Conservation (phyloP, 345 rosid genomes). For the Balakata baccata region DNA sequence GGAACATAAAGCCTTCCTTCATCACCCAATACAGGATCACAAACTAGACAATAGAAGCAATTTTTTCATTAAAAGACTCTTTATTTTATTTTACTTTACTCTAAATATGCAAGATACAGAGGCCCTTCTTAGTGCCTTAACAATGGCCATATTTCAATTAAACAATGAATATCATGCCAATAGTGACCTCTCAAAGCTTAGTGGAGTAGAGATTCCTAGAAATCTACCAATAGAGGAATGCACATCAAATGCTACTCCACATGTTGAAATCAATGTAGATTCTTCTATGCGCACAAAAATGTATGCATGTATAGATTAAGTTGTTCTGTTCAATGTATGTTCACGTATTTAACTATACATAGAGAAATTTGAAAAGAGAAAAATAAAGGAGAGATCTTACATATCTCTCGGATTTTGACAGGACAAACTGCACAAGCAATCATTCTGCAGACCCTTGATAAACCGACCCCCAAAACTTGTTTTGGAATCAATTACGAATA, state of each 20-base stretch:
- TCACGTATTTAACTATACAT: too few species aligned
- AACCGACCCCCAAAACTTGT: background rate
- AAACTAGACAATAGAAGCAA: slow-evolving; percentile 49
- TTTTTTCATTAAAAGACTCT: slow-evolving; percentile 18
- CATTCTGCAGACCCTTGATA: background rate
- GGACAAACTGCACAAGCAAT: background rate
- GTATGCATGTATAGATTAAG: background rate
- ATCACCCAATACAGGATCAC: slow-evolving; percentile 99
- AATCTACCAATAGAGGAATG: background rate
- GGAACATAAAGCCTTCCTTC: slow-evolving; percentile 99
- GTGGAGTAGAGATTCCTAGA: background rate
- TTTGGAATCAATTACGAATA: background rate
- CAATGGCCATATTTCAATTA: background rate
- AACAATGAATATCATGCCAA: background rate
- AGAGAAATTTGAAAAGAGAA: background rate
- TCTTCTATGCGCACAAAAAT: background rate
- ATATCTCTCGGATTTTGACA: background rate
- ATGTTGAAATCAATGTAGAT: background rate
- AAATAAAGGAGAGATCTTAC: background rate
- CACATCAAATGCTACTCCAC: too few species aligned
- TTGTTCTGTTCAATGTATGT: too few species aligned
- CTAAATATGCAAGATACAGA: background rate
- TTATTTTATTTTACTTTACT: background rate
- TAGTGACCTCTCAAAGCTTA: background rate
- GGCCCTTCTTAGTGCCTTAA: background rate